Conservation (phyloP, 257 asterid species). For the Anisodus tanguticus region DNA sequence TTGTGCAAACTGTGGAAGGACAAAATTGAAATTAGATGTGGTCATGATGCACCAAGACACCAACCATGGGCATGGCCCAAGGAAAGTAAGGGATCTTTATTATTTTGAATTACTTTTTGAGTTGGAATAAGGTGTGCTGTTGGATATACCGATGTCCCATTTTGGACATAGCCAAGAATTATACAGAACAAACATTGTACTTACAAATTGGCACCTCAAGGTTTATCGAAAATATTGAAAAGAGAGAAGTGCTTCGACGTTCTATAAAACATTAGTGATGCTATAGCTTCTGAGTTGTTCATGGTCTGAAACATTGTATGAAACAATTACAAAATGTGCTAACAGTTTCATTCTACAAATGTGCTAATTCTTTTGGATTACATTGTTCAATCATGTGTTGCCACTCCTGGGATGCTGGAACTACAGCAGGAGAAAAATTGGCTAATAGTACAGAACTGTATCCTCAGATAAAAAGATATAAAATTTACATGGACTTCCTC, state of each 20-base stretch:
- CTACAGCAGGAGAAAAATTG: not conserved
- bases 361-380: conserved; percentile 21
- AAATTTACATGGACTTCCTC: conserved; percentile 58
- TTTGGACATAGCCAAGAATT: not conserved
- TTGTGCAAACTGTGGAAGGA: not conserved
- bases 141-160: not conserved
- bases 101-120: not conserved
- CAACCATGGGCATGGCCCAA: conserved; percentile 14
- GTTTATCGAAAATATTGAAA: conserved; percentile 47
- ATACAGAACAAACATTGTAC: conserved; percentile 38
- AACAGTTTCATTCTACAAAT: not conserved
- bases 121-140: not conserved
- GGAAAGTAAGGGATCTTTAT: not conserved
- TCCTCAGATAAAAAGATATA: conserved; percentile 29
- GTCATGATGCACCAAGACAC: not conserved
- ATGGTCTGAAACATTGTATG: not conserved
- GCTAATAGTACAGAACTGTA: conserved; percentile 34
- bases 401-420: not conserved
- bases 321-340: conserved; percentile 16
- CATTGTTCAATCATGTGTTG: not conserved
- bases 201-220: conserved; percentile 70
- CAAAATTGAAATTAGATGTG: not conserved
- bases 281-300: conserved; percentile 8
- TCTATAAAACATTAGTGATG: not conserved
- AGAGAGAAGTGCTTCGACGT: not conserved